Conservation (phyloP, 2,329 filamentous ascomycete species). For the Acrodontium crateriforme region DNA sequence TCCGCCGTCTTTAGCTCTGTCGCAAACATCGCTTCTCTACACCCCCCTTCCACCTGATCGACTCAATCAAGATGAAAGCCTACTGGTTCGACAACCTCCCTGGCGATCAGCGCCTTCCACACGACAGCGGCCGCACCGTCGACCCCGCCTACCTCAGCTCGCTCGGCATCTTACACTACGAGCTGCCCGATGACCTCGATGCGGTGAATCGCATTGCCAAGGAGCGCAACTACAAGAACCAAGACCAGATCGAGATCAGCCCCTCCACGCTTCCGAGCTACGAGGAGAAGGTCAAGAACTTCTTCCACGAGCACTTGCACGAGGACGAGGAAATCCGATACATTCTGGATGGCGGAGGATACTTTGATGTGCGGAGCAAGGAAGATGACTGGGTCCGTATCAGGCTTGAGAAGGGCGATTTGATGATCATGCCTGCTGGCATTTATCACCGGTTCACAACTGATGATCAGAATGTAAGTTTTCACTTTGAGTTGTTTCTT, state of each 20-base stretch:
- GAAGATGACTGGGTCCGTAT: constrained; percentile 85
- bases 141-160: constrained; percentile 49
- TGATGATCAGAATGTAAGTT: constrained; percentile 72
- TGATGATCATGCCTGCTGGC: constrained; percentile 85
- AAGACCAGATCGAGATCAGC: constrained; percentile 83
- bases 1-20: too few relatives aligned
- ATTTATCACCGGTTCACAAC: constrained; percentile 98
- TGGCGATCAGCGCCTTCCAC: constrained; percentile 81
- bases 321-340: constrained; percentile 98
- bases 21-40: too few relatives aligned
- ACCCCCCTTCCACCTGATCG: not conserved
- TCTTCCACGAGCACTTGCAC: constrained; percentile 92
- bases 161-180: constrained; percentile 70
- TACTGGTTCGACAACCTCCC: constrained; percentile 58
- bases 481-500: constrained; percentile 2
- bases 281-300: constrained; percentile 83
- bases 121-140: constrained; percentile 68
- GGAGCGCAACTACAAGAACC: constrained; percentile 77
- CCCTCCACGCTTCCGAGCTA: constrained; percentile 74
- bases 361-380: constrained; percentile 78
- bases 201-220: constrained; percentile 61
- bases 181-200: constrained; percentile 46
- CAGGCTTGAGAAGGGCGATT: constrained; percentile 66
- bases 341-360: constrained; percentile 75
- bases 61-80: constrained; percentile 44